phyloP scores from a whole-genome alignment of 345 rosid species.

The Boechera divaricarpa region DNA sequence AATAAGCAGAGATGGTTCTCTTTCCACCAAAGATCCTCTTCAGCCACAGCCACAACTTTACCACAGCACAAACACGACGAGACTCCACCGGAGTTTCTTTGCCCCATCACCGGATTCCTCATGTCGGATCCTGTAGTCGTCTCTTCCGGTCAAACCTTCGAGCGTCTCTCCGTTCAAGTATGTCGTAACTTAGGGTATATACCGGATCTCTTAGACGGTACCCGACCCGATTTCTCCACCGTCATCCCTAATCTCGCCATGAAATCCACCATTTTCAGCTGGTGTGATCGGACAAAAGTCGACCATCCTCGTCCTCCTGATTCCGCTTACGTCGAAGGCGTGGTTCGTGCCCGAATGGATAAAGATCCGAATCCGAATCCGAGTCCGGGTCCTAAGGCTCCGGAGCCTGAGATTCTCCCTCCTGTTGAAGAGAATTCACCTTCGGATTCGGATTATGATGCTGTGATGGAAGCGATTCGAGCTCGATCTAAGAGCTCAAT shows the following conservation, averaged over 20 bases:
- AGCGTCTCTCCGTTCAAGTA: conserved; percentile 70
- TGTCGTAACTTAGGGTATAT: conserved; percentile 58
- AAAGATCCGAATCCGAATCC: conserved; percentile 37
- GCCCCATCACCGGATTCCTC: conserved; percentile 69
- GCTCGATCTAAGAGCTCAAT: conserved; percentile 40
- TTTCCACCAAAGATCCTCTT: conserved; percentile 53
- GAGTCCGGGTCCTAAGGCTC: conserved; percentile 38
- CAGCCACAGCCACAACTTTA: conserved; percentile 37
- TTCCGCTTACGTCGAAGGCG: conserved; percentile 54
- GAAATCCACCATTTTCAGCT: conserved; percentile 65
- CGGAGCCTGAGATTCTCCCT: conserved; percentile 68
- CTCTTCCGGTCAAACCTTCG: conserved; percentile 87
- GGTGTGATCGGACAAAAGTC: conserved; percentile 58
- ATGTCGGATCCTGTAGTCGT: conserved; percentile 92
- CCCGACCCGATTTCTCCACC: conserved; percentile 69
- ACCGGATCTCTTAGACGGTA: conserved; percentile 59
- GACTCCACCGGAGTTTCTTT: conserved; percentile 73
- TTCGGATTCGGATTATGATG: conserved; percentile 48
- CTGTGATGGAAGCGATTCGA: conserved; percentile 59
- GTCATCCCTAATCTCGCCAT: conserved; percentile 77
- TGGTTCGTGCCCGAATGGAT: conserved; percentile 52
- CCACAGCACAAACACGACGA: conserved; percentile 47
- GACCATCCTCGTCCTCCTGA: conserved; percentile 58
- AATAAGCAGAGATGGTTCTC: conserved; percentile 71
- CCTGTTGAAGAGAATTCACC: conserved; percentile 63